Base-by-base conservation (phyloP, 2,329 filamentous ascomycete genomes). In the Huntiella savannae region DNA sequence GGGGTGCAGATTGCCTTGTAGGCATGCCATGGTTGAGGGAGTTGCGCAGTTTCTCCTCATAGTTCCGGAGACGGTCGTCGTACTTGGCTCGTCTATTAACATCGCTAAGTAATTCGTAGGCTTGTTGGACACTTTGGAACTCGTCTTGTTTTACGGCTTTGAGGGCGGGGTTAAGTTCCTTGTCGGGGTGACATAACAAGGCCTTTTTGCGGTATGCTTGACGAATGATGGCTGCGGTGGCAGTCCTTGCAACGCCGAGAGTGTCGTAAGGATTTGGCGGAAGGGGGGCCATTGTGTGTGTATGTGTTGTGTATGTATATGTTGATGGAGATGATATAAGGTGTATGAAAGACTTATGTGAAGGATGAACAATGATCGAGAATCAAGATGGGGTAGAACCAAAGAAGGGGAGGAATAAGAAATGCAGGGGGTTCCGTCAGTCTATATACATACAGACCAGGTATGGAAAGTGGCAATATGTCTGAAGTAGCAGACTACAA, bases 101-200 rank as follows among this genome's bases (percentile, higher is more conserved):
- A 58, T 95, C 79, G 56, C 76, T 82, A 50, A 98, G 73, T 28
- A 91, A 69, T 62, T 96, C 91, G 62, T 94, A 98, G 43, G 91
- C 87, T 55, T 87, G 76, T 60, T 95, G 87, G 33, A 96, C 83
- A 59, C 77, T 78, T 62, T 95, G 86, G 57, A 96, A 98, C 62
- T 93, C 79, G 54, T 85, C 79, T 55, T 82, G 77, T 60, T 87
- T 92, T 54, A 75, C 66, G 49, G 76, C 75, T 62, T 91, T 92
- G 55, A 82, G 67, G 12, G 75, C 67, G 45, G 79, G 76, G 56
- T 93, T 75, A 53, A 85, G 79, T 52, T 93, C 75, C 64, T 94
- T 93, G 68, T 95, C 87, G 33, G 87, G 87, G 55, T 95, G 87
- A 58, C 81, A 87, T 60, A 82, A 85, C 54, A 94, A 73, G 33